These are phyloP conservation scores for Breviolum minutum DNA, from an alignment of 73 alveolate species.

Conservation along the genomic window DNA sequence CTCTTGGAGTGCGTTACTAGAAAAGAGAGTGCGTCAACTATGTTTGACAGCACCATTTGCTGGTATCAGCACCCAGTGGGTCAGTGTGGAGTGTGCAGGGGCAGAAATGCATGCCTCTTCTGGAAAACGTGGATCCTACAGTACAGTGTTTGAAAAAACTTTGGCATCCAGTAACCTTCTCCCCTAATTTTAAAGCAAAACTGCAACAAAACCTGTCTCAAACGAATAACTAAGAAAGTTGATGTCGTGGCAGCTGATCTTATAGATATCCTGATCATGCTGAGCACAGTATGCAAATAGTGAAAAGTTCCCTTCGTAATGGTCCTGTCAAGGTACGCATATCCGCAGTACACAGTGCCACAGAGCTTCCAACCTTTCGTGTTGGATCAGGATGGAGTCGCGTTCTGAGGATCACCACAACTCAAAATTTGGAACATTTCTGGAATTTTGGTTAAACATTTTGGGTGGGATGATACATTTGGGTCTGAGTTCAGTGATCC, in stretches of 20 bases:
- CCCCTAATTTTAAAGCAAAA: too few relatives aligned
- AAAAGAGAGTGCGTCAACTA: not conserved
- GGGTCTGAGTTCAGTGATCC: too few relatives aligned
- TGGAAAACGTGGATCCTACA: too few relatives aligned
- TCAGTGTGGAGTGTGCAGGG: not conserved
- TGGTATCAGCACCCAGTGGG: slow-evolving; percentile 4
- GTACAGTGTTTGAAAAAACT: too few relatives aligned
- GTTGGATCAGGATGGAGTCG: slow-evolving; percentile 75
- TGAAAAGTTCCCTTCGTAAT: not conserved
- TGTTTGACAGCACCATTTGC: not conserved
- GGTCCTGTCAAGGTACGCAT: slow-evolving; percentile 45
- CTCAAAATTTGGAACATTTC: not conserved
- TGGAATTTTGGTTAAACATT: not conserved
- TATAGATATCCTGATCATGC: not conserved
- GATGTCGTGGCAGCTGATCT: not conserved
- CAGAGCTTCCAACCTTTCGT: slow-evolving; percentile 87
- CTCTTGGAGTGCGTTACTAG: slow-evolving; percentile 5
- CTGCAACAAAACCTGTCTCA: not conserved
- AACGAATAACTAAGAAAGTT: not conserved
- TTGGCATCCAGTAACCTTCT: too few relatives aligned
- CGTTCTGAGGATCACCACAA: not conserved
- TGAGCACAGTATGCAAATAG: not conserved
- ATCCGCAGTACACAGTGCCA: slow-evolving; percentile 87
- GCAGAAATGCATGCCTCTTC: not conserved
- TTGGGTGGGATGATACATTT: not conserved